phyloP scores from a whole-genome alignment of 108 stramenopile genomes.

The Cyclotella atomus region DNA sequence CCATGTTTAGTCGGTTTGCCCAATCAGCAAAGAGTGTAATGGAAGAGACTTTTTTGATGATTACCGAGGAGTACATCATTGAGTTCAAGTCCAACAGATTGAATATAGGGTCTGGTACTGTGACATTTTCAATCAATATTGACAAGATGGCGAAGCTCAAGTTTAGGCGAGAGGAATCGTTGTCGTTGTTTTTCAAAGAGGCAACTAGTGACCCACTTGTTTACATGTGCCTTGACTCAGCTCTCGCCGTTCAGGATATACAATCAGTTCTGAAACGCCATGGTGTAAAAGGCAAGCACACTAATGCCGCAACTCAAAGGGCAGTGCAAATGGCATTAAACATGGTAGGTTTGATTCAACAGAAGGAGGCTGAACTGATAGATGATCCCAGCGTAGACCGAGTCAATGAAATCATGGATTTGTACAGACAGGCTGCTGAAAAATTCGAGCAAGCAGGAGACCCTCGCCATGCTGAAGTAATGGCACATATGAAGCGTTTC shows the following conservation, averaged over 20 bases:
- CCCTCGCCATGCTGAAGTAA: slow-evolving; percentile 84
- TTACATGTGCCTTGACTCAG: slow-evolving; percentile 89
- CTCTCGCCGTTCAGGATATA: slow-evolving; percentile 84
- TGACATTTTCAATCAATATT: slow-evolving; percentile 79
- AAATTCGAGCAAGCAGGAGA: slow-evolving; percentile 89
- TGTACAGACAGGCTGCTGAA: slow-evolving; percentile 91
- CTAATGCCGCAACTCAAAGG: slow-evolving; percentile 80
- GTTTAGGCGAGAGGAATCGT: slow-evolving; percentile 85
- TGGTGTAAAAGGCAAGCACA: slow-evolving; percentile 91
- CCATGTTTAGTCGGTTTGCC: slow-evolving; percentile 81
- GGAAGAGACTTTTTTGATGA: slow-evolving; percentile 90
- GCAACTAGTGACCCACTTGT: slow-evolving; percentile 87
- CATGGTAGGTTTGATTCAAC: slow-evolving; percentile 87
- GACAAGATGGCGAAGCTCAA: slow-evolving; percentile 83
- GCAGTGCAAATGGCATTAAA: slow-evolving; percentile 82
- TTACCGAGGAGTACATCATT: slow-evolving; percentile 83
- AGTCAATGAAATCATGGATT: slow-evolving; percentile 92
- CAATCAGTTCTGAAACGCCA: slow-evolving; percentile 85
- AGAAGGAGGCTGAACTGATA: slow-evolving; percentile 79
- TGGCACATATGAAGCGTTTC: slow-evolving; percentile 88
- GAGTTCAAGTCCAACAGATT: slow-evolving; percentile 83
- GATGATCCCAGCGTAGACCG: slow-evolving; percentile 75
- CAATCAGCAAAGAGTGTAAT: slow-evolving; percentile 82
- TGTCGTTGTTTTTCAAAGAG: slow-evolving; percentile 88
- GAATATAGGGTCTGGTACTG: slow-evolving; percentile 74